Evolutionary conservation across 495 filamentous ascomycete genomes (phyloP).

Genomic region (Penicillium steckii): DNA sequence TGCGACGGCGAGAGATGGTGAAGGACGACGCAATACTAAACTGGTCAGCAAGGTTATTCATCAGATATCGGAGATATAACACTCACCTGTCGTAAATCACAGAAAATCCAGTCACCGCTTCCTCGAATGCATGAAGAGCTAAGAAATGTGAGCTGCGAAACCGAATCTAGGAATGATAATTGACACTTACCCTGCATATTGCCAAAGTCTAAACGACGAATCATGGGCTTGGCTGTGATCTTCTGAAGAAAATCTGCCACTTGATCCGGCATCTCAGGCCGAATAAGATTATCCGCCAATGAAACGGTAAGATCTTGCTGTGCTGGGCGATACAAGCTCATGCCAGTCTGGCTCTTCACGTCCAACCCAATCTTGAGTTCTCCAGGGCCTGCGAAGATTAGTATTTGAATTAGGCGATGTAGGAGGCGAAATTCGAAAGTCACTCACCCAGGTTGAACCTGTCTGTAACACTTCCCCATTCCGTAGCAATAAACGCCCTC

Average conservation of each 20-base stretch:
- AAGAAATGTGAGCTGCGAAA: conserved; percentile 32
- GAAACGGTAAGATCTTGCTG: conserved; percentile 70
- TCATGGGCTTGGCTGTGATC: conserved; percentile 37
- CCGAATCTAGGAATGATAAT: neutral
- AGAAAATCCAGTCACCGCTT: conserved; percentile 70
- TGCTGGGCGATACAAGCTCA: conserved; percentile 61
- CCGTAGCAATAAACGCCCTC: conserved; percentile 63
- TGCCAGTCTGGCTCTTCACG: conserved; percentile 53
- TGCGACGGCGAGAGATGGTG: conserved; percentile 77
- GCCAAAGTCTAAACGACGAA: conserved; percentile 43
- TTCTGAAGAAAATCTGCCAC: conserved; percentile 53
- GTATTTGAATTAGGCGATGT: conserved; percentile 5
- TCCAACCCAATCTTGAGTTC: conserved; percentile 65
- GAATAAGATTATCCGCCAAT: conserved; percentile 60
- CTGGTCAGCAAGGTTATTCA: neutral
- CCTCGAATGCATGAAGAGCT: conserved; percentile 77
- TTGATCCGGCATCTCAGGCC: conserved; percentile 53
- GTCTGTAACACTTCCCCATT: conserved; percentile 70
- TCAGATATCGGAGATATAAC: no score
- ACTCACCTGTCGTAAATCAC: conserved; percentile 69
- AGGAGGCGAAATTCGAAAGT: neutral
- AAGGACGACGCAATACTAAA: conserved; percentile 64
- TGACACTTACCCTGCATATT: conserved; percentile 35
- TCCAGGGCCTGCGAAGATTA: conserved; percentile 50
- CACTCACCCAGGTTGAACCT: conserved; percentile 64